Conservation (phyloP, 2,329 filamentous ascomycete species). For the Exophiala bonariae region DNA sequence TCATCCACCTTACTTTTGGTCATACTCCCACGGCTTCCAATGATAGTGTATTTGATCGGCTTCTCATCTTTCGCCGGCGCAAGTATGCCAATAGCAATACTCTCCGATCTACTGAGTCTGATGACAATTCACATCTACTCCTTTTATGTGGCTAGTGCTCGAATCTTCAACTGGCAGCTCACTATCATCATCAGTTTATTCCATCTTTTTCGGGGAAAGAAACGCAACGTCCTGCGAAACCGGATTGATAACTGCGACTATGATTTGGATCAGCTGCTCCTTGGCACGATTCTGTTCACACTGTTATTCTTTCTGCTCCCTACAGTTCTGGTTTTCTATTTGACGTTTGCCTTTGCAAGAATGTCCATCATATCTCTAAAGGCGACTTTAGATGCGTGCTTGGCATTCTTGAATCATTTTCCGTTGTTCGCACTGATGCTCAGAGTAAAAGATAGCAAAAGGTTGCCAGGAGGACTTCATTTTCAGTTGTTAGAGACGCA, state of each 20-base stretch:
- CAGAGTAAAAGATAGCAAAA: constrained; percentile 84
- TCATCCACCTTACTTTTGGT: constrained; percentile 59
- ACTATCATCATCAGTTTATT: constrained; percentile 97
- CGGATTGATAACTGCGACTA: constrained; percentile 99
- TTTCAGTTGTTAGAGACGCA: constrained; percentile 21
- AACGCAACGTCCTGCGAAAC: constrained; percentile 93
- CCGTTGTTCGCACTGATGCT: constrained; percentile 97
- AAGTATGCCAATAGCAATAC: constrained; percentile 93
- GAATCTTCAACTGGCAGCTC: constrained; percentile 98
- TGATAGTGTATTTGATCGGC: constrained; percentile 87
- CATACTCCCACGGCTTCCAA: constrained; percentile 78
- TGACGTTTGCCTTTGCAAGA: constrained; percentile 90
- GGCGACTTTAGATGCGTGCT: constrained; percentile 82
- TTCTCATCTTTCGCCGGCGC: constrained; percentile 94
- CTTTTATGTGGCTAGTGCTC: constrained; percentile 93
- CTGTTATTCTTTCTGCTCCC: constrained; percentile 91
- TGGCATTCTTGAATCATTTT: constrained; percentile 96
- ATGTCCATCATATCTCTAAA: constrained; percentile 96
- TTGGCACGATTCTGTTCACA: constrained; percentile 95
- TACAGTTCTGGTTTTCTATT: constrained; percentile 93
- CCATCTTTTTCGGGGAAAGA: constrained; percentile 96
- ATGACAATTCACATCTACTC: constrained; percentile 96
- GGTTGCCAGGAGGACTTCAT: constrained; percentile 69
- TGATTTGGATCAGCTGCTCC: constrained; percentile 91
- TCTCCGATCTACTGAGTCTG: constrained; percentile 88